Percentiles rank a stretch among this genome's conserved stretches.
Conservation (phyloP, 2,329 filamentous ascomycete genomes). For the Neoascochyta sp. region DNA sequence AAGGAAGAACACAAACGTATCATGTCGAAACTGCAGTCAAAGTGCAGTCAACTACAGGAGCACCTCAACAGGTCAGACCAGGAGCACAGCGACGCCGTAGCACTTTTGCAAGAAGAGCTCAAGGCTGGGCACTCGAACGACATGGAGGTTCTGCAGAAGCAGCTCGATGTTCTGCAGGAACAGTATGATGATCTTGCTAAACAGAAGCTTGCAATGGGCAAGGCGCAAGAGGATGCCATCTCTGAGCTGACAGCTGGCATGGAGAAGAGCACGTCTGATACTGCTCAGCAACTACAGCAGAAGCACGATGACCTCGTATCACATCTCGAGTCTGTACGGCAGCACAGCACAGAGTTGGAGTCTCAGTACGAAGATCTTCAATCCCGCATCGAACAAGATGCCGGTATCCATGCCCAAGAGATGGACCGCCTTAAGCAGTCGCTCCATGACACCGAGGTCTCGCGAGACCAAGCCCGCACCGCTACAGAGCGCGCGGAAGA, state of each 20-base stretch:
- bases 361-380: slow-evolving; percentile 14
- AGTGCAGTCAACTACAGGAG: slow-evolving; percentile 21
- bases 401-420: slow-evolving; percentile 8
- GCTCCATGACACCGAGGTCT: slow-evolving; percentile 12
- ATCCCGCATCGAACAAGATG: slow-evolving; percentile 14
- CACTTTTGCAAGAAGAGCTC: slow-evolving; percentile 27
- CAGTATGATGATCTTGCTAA: slow-evolving; percentile 25
- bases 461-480: slow-evolving; percentile 19
- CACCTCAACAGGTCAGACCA: slow-evolving; percentile 23
- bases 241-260: slow-evolving; percentile 34
- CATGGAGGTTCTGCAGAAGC: slow-evolving; percentile 19
- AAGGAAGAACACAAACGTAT: slow-evolving; percentile 25
- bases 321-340: slow-evolving; percentile 17
- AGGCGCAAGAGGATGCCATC: slow-evolving; percentile 36
- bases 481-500: slow-evolving; percentile 28
- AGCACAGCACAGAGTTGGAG: slow-evolving; percentile 15
- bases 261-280: slow-evolving; percentile 32
- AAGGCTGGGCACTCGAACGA: slow-evolving; percentile 29
- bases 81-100: slow-evolving; percentile 32
- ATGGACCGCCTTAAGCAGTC: slow-evolving; percentile 11
- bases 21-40: slow-evolving; percentile 21
- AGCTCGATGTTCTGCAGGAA: slow-evolving; percentile 26
- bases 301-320: slow-evolving; percentile 28
- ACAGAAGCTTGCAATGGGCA: slow-evolving; percentile 27
- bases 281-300: slow-evolving; percentile 32